Conservation (phyloP, 1,284 basidiomycete genomes). For the Trichosporon coremiiforme region DNA sequence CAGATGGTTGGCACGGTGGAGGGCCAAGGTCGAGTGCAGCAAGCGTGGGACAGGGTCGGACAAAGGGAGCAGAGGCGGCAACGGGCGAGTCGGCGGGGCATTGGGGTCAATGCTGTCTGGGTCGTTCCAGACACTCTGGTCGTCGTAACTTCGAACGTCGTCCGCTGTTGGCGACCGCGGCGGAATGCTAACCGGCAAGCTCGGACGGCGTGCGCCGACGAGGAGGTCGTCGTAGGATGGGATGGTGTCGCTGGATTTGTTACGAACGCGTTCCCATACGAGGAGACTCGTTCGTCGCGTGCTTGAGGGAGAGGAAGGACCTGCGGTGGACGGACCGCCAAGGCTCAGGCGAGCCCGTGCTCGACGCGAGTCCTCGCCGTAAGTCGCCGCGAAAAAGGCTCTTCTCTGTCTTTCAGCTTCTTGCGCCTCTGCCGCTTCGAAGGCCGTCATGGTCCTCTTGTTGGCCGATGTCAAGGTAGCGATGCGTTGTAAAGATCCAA, state of each 20-base stretch:
- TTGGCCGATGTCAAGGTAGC: conserved; percentile 20
- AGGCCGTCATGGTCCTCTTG: conserved; percentile 35
- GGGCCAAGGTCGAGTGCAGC: conserved; percentile 52
- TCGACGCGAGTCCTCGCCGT: conserved; percentile 46
- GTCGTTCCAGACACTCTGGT: conserved; percentile 31
- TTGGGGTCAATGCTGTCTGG: conserved; percentile 24
- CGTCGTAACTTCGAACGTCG: conserved; percentile 19
- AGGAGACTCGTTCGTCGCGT: conserved; percentile 46
- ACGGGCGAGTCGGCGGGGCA: conserved; percentile 37
- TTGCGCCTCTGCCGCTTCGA: conserved; percentile 49
- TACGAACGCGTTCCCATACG: conserved; percentile 46
- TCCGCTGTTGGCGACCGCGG: conserved; percentile 21
- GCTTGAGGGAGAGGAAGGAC: conserved; percentile 32
- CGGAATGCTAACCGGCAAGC: conserved; percentile 30
- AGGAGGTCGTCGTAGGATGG: conserved; percentile 16
- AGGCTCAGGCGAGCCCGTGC: conserved; percentile 50
- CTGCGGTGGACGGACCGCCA: conserved; percentile 36
- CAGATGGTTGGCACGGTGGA: conserved; percentile 55
- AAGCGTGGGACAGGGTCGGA: conserved; percentile 56
- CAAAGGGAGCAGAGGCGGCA: conserved; percentile 54
- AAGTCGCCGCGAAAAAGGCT: conserved; percentile 53
- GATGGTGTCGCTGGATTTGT: conserved; percentile 21
- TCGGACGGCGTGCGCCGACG: conserved; percentile 22
- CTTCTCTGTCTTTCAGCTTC: conserved; percentile 54
- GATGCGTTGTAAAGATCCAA: conserved; percentile 26